Evolutionary conservation across 805 yeast species (phyloP).

Genomic region (Torulaspora maleeae): DNA sequence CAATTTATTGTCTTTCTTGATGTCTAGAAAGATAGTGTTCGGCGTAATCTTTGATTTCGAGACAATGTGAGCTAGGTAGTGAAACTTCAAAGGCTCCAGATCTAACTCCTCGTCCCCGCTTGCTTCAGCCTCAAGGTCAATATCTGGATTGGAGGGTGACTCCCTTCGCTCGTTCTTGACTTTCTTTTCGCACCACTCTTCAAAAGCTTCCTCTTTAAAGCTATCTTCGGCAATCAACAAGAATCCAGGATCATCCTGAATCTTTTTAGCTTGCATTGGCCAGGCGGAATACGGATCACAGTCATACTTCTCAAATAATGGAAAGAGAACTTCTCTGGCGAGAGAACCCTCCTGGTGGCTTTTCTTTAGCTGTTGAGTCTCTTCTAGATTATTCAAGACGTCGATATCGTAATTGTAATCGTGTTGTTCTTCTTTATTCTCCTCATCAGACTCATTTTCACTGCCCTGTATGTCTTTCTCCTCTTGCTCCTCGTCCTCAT

Average conservation of each 20-base stretch:
- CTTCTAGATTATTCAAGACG: conserved; percentile 18
- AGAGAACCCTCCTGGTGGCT: not conserved
- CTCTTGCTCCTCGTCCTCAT: conserved; percentile 12
- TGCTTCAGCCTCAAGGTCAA: not conserved
- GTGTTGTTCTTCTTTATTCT: conserved; percentile 15
- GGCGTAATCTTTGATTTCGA: conserved; percentile 22
- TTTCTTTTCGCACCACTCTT: conserved; percentile 41
- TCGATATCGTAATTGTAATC: conserved; percentile 11
- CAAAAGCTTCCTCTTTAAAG: conserved; percentile 40
- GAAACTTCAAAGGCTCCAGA: conserved; percentile 30
- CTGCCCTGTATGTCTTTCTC: not conserved
- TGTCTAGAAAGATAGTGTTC: conserved; percentile 27
- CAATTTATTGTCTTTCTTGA: conserved; percentile 21
- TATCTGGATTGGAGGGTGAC: not conserved
- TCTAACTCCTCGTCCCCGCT: conserved; percentile 7
- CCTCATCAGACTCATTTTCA: not conserved
- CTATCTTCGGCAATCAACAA: conserved; percentile 34
- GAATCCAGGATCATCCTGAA: conserved; percentile 43
- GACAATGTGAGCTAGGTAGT: conserved; percentile 33
- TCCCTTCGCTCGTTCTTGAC: not conserved
- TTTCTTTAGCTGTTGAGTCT: conserved; percentile 13
- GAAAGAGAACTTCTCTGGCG: conserved; percentile 26
- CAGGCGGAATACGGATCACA: conserved; percentile 47
- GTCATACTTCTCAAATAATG: conserved; percentile 34
- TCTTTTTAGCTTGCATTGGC: conserved; percentile 41